phyloP scores from a whole-genome alignment of 768 basidiomycete genomes.

The Lyophyllum shimeji region DNA sequence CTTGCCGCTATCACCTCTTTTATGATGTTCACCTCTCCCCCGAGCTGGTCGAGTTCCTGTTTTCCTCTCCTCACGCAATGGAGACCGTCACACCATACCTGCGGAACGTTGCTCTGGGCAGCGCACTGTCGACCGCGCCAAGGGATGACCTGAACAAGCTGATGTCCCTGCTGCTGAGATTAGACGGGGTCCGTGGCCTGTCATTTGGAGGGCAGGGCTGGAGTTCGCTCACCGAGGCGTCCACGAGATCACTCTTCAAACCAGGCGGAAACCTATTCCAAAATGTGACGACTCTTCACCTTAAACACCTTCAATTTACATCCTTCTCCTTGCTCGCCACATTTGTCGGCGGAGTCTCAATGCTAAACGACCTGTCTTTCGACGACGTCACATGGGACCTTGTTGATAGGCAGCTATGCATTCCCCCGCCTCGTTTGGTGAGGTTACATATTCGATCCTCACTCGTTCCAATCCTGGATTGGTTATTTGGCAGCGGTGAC shows the following conservation, averaged over 20 bases:
- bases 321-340: slow-evolving; percentile 50
- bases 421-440: slow-evolving; percentile 24
- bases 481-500: slow-evolving; percentile 26
- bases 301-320: slow-evolving; percentile 28
- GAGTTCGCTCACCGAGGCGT: slow-evolving; percentile 32
- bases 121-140: slow-evolving; percentile 22
- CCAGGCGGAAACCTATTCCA: slow-evolving; percentile 39
- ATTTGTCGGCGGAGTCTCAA: slow-evolving; percentile 47
- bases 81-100: slow-evolving; percentile 27
- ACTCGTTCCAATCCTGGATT: slow-evolving; percentile 26
- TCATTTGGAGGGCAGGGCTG: slow-evolving; percentile 26
- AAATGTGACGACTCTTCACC: slow-evolving; percentile 50
- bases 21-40: slow-evolving; percentile 26
- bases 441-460: slow-evolving; percentile 35
- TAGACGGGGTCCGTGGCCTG: slow-evolving; percentile 19
- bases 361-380: slow-evolving; percentile 42
- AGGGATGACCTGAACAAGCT: slow-evolving; percentile 16
- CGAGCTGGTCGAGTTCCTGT: slow-evolving; percentile 24
- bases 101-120: slow-evolving; percentile 28
- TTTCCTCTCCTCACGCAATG: slow-evolving; percentile 25
- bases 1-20: slow-evolving; percentile 34
- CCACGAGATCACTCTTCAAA: slow-evolving; percentile 31
- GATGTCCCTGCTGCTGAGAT: slow-evolving; percentile 19
- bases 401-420: slow-evolving; percentile 18
- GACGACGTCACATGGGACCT: slow-evolving; percentile 50